These are phyloP conservation scores for Kwoniella europaea DNA, from an alignment of 768 basidiomycete species.

Conservation along the genomic window DNA sequence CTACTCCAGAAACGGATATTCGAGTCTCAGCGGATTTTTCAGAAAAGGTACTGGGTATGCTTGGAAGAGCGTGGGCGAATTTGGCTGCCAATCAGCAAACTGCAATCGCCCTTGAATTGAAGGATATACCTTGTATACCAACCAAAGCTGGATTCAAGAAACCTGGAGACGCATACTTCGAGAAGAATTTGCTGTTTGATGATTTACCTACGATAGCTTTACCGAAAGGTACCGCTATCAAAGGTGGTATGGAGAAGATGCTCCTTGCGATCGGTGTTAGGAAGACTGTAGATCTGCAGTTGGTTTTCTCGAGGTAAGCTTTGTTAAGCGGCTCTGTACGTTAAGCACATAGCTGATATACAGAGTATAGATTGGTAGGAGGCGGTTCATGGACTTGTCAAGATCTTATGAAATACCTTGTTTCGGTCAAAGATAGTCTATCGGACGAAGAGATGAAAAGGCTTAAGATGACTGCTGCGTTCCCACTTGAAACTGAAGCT, in stretches of 20 bases:
- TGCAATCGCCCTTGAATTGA: conserved; percentile 64
- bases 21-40: conserved; percentile 72
- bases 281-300: conserved; percentile 87
- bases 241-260: conserved; percentile 71
- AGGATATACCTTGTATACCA: conserved; percentile 68
- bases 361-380: conserved; percentile 44
- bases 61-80: conserved; percentile 75
- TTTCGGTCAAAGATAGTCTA: conserved; percentile 73
- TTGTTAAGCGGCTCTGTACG: background rate
- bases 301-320: conserved; percentile 82
- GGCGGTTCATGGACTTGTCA: conserved; percentile 73
- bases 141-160: conserved; percentile 74
- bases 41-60: conserved; percentile 72
- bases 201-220: conserved; percentile 81
- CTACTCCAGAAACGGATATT: conserved; percentile 66
- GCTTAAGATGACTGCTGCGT: conserved; percentile 72
- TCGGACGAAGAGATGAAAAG: conserved; percentile 66
- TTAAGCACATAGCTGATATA: conserved; percentile 35
- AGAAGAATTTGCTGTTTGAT: conserved; percentile 83
- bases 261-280: conserved; percentile 75
- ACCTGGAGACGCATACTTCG: conserved; percentile 78
- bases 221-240: conserved; percentile 68
- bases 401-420: conserved; percentile 84
- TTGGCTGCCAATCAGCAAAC: conserved; percentile 63
- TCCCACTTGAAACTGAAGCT: conserved; percentile 60